Evolutionary conservation across 2,329 filamentous ascomycete species (phyloP).

Genomic region (Leptographium galeiforme): DNA sequence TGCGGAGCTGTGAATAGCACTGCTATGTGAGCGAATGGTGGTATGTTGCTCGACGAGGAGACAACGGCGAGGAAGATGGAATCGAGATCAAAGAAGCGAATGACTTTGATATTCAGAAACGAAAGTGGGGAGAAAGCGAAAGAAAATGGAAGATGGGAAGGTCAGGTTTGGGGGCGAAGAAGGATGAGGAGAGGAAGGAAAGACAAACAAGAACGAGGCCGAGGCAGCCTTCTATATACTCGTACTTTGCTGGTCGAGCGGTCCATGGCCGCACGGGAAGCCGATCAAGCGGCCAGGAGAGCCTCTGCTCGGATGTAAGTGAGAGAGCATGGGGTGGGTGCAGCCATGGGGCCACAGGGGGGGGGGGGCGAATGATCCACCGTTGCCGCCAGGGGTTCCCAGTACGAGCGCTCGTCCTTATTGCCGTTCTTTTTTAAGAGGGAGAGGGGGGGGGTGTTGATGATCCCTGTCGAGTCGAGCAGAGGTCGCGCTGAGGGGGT

Average conservation of each 20-base stretch:
- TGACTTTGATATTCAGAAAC: slow-evolving; percentile 35
- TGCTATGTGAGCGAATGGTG: slow-evolving; percentile 6
- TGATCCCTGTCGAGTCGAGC: no score
- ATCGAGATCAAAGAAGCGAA: slow-evolving; percentile 39
- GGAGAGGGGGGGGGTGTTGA: no score
- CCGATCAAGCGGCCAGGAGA: neutral
- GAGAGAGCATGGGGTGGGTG: neutral
- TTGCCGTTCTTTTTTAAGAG: no score
- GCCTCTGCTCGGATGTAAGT: neutral
- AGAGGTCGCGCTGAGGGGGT: no score
- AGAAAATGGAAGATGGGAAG: neutral
- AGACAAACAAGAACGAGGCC: neutral
- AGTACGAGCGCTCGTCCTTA: neutral
- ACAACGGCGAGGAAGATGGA: slow-evolving; percentile 12
- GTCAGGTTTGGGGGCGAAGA: no score
- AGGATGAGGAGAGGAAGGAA: neutral
- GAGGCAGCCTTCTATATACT: neutral
- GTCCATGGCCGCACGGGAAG: neutral
- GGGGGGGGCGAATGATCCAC: neutral
- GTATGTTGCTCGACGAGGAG: slow-evolving; percentile 7
- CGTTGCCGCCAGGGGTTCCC: neutral
- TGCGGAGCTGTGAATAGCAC: neutral
- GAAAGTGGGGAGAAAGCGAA: slow-evolving; percentile 1
- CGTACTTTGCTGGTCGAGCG: neutral
- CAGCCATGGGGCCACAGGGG: neutral